These are phyloP conservation scores for Entomortierella beljakovae DNA, from an alignment of 192 early-diverging fungal genomes.

Conservation along the genomic window DNA sequence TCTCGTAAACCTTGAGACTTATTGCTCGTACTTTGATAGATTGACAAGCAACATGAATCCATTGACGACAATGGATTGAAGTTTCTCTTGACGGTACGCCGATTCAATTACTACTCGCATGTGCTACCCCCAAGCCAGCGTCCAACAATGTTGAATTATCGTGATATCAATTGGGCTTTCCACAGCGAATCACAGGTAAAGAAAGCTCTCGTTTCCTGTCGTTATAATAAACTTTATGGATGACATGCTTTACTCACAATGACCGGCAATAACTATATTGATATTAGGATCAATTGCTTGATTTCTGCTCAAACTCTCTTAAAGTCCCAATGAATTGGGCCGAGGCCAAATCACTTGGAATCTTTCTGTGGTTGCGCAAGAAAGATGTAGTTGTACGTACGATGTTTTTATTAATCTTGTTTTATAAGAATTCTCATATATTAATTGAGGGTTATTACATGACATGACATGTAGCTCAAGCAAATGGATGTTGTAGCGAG, in stretches of 20 bases:
- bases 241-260: too few species aligned
- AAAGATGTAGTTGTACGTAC: slow-evolving; percentile 73
- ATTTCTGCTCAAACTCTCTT: slow-evolving; percentile 63
- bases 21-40: too few species aligned
- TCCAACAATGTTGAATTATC: slow-evolving; percentile 59
- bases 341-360: slow-evolving; percentile 83
- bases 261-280: too few species aligned
- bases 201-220: too few species aligned
- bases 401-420: background rate
- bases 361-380: slow-evolving; percentile 89
- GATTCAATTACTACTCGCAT: slow-evolving; percentile 72
- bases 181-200: slow-evolving; percentile 91
- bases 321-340: slow-evolving; percentile 81
- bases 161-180: slow-evolving; percentile 88
- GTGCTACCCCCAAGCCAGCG: slow-evolving; percentile 64
- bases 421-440: background rate
- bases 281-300: slow-evolving; percentile 70
- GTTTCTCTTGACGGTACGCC: slow-evolving; percentile 78
- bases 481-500: slow-evolving; percentile 90
- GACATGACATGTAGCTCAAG: slow-evolving; percentile 49
- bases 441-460: slow-evolving; percentile 3
- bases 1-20: too few species aligned
- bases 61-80: slow-evolving; percentile 90
- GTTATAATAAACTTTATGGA: too few species aligned
- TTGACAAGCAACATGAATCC: slow-evolving; percentile 75